A percentile compares a stretch with the other conserved stretches of the same genome.
phyloP scores from a whole-genome alignment of 2,329 filamentous ascomycete genomes.

The Coleophoma cylindrospora region DNA sequence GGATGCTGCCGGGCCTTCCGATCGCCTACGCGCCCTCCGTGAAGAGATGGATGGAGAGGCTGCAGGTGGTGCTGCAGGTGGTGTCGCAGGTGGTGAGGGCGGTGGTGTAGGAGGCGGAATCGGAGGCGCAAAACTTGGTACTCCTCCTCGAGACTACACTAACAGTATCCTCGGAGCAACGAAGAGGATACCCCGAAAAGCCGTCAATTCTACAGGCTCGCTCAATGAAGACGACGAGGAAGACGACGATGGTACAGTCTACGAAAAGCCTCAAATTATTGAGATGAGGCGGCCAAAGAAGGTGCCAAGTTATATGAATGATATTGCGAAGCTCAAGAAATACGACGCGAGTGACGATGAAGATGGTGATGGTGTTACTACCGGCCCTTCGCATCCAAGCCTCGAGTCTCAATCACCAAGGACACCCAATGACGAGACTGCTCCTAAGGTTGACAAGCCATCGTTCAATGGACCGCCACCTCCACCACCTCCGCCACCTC shows the following conservation, averaged over 20 bases:
- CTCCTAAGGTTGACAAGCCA: conserved; percentile 13
- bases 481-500: conserved; percentile 31
- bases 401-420: conserved; percentile 62
- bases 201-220: conserved; percentile 34
- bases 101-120: conserved; percentile 69
- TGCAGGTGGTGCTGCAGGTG: conserved; percentile 33
- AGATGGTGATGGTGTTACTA: conserved; percentile 61
- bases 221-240: conserved; percentile 35
- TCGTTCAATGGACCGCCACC: conserved; percentile 33
- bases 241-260: conserved; percentile 48
- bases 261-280: conserved; percentile 71
- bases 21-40: conserved; percentile 83
- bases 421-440: conserved; percentile 34
- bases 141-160: conserved; percentile 58
- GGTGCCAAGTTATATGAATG: conserved; percentile 55
- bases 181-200: conserved; percentile 51
- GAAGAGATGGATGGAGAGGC: conserved; percentile 83
- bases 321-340: conserved; percentile 73
- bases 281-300: conserved; percentile 67
- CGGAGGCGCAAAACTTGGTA: conserved; percentile 27
- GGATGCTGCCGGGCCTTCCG: conserved; percentile 77
- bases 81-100: conserved; percentile 54
- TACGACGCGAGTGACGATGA: conserved; percentile 50
- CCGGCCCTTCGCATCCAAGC: conserved; percentile 71
- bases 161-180: conserved; percentile 72